Base-by-base conservation (phyloP, 331 rosid species). In the Malus hybrid region DNA sequence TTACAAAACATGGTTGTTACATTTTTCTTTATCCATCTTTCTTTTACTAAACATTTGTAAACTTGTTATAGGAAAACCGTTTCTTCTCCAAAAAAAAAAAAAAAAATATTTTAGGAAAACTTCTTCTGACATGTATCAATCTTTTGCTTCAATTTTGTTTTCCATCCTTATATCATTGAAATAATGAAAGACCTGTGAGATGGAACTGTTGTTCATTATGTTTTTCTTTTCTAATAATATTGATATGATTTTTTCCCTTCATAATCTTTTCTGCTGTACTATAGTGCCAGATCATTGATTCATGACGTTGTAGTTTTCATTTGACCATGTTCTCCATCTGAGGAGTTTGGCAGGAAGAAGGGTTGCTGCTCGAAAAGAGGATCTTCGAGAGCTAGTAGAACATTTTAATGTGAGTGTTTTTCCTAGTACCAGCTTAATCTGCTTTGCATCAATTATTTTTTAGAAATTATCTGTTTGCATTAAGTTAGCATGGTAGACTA, bases 341-440 rank as follows among this genome's bases (percentile, higher is more conserved):
- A 34, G 73, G 73, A 73, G 83, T 75, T 74, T 85, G 80, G 62
- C 95, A 92, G 97, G 99, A 81, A 92, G 80, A 81, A 94, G 82
- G 78, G 95, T 90, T 76, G 78, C 81, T 54, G 48, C 82, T 31
- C 86, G 86, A 84, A 94, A 74, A 74, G 88, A 88, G 18, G 97
- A 94, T 46, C 92, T 94, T 65, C 92, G 81, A 52, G 99, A 92
- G 85, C 87, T 92, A 20, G 82, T 92, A 36, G 99, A 92, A 70
- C 96, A 94, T 86, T 94, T 92, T 76, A 94, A 92, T 82, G 99
- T 94, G 85, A 73, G 97, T 73, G 59, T 75, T 73, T 75, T 78
- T 82, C 76, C 57, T 10, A 59, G 72, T 28, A 10, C 52, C 28
- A 44, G 8, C 74, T 73, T 64, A 42, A 8, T 42, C 22, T 13